Evolutionary conservation across 192 early-diverging fungal genomes (phyloP).

Genomic region (Coemansia reversa): DNA sequence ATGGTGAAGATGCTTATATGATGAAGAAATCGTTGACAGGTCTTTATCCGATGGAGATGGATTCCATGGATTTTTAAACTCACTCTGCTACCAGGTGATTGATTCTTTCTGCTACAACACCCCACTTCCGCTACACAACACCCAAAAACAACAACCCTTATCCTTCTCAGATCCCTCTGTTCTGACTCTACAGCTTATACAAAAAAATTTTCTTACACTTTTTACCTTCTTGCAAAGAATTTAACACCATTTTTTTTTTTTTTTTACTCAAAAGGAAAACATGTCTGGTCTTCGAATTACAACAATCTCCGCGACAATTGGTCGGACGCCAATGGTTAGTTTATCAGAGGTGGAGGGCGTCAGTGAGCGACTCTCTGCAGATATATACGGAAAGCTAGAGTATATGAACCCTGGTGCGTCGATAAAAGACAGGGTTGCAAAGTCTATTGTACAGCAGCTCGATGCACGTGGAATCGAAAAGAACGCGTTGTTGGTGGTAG

Average conservation of each 20-base stretch:
- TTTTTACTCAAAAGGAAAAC: background rate
- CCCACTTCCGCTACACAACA: too few relatives aligned
- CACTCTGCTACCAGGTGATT: background rate
- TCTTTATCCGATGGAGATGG: conserved; percentile 28
- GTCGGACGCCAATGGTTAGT: conserved; percentile 62
- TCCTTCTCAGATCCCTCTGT: background rate
- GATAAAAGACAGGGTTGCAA: conserved; percentile 74
- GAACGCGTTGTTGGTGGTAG: conserved; percentile 61
- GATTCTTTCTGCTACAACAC: background rate
- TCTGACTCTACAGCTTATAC: background rate
- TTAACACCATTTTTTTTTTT: background rate
- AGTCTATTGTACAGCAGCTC: conserved; percentile 40
- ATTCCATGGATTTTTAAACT: conserved; percentile 39
- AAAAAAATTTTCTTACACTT: background rate
- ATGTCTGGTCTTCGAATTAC: conserved; percentile 19
- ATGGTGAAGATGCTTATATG: conserved; percentile 90
- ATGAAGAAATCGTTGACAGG: conserved; percentile 55
- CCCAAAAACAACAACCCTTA: background rate
- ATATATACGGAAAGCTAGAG: conserved; percentile 73
- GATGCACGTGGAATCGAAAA: conserved; percentile 9
- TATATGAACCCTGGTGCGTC: conserved; percentile 70
- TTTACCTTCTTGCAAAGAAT: background rate
- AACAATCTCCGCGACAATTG: conserved; percentile 50
- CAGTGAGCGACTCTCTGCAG: conserved; percentile 31
- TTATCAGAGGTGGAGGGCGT: conserved; percentile 27